These are phyloP conservation scores for Ustanciosporium gigantosporum DNA, from an alignment of 1,284 basidiomycete species.

Conservation along the genomic window DNA sequence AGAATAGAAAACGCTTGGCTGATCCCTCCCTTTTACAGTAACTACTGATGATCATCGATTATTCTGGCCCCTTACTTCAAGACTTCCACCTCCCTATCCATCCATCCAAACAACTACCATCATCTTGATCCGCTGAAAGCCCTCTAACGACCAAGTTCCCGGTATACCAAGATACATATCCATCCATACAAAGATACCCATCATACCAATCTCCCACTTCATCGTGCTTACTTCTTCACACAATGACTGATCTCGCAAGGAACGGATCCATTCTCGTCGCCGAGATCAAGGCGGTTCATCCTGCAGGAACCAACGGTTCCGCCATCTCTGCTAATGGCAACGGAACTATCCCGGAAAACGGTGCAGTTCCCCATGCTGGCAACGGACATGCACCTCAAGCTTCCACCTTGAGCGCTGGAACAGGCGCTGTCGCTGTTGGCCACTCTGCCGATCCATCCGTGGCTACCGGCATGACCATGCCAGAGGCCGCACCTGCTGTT, in stretches of 20 bases:
- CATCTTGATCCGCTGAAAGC: no score
- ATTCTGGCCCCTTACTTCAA: no score
- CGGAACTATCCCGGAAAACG: conserved; percentile 14
- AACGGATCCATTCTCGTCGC: conserved; percentile 40
- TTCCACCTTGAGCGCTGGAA: conserved; percentile 19
- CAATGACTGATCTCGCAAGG: conserved; percentile 34
- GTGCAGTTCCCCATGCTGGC: conserved; percentile 14
- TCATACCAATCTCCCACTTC: no score
- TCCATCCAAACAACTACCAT: no score
- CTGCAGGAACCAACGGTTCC: conserved; percentile 11
- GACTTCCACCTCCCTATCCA: no score
- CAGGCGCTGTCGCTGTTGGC: conserved; percentile 19
- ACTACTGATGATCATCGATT: no score
- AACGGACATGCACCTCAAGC: conserved; percentile 20
- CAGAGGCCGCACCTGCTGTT: no score
- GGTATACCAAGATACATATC: no score
- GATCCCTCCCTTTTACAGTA: no score
- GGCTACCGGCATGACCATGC: not conserved
- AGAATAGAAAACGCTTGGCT: no score
- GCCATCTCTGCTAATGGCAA: conserved; percentile 1
- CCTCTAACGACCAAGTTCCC: no score
- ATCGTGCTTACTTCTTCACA: no score
- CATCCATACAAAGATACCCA: not conserved
- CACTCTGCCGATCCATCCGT: conserved; percentile 17
- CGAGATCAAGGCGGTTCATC: conserved; percentile 39